Conservation (phyloP, 495 filamentous ascomycete species). For the Darksidea phi region DNA sequence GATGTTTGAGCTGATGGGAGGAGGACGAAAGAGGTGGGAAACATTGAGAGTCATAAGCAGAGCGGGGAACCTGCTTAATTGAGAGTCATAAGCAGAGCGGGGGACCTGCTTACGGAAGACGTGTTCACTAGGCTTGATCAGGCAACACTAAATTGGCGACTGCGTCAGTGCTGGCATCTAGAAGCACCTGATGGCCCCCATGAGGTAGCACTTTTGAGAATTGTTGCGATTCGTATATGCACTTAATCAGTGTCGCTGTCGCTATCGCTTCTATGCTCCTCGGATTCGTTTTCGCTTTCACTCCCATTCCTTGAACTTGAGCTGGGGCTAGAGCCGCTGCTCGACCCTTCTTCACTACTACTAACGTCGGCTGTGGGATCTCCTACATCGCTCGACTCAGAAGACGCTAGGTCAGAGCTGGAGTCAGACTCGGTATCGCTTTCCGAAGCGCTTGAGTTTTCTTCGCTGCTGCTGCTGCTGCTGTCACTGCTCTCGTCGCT, state of each 20-base stretch:
- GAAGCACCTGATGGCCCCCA: no score
- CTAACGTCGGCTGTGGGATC: neutral
- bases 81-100: neutral
- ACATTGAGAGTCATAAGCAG: neutral
- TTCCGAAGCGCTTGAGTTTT: conserved; percentile 22
- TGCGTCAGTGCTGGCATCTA: no score
- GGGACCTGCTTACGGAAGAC: neutral
- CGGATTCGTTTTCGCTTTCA: neutral
- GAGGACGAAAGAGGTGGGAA: no score
- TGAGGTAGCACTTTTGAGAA: no score
- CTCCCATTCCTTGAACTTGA: neutral
- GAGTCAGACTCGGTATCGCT: conserved; percentile 1
- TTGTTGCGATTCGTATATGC: neutral
- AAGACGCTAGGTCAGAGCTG: conserved; percentile 11
- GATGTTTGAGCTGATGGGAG: neutral
- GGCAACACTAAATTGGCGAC: no score
- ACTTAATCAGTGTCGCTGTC: conserved; percentile 2
- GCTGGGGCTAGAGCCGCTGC: neutral
- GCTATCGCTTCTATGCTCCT: neutral
- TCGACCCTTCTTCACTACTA: neutral
- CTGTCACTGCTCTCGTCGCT: conserved; percentile 20
- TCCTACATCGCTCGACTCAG: neutral
- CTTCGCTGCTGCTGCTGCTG: conserved; percentile 17
- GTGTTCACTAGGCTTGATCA: no score
- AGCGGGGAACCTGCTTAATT: neutral